Base-by-base conservation (phyloP, 371 early-diverging fungal genomes). In the Lichtheimia ornata region DNA sequence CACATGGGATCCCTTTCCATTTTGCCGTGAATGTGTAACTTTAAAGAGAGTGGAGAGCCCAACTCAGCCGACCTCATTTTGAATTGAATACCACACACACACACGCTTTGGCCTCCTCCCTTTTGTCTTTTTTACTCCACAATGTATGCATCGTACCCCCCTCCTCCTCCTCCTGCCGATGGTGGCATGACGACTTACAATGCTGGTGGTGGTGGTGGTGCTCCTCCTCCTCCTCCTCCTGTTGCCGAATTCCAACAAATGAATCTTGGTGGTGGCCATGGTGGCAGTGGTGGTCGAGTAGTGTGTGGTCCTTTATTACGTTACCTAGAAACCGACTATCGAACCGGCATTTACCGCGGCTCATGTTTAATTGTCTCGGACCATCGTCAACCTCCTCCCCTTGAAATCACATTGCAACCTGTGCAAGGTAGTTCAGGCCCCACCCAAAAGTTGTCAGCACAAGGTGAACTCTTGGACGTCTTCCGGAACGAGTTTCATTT, bases 281-380 rank as follows among this genome's bases (percentile, higher is more conserved):
- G 44, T n/a, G 40, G 27, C 2, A 44, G 45, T n/a, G 57, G 45
- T n/a, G 57, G 45, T 20, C 57, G 43, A n/a, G 66, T 77, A 3
- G 47, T 73, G 5, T 70, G 71, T 49, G 77, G 77, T 2, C 77
- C 77, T 0, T 40, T 77, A 6, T 56, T 77, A 20, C 68, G 71
- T 14, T 77, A 72, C 50, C 62, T 71, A 4, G 64, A 67, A 5
- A 72, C 65, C 12, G 71, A 77, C 45, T 70, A 69, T 47, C 30
- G 54, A 5, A 50, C 54, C 3, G 41, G 70, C 1, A 55, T 57
- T 7, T 77, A 74, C 63, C 66, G 64, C 18, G 77, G 74, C 11
- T 77, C 77, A 0, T 63, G 63, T 40, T 59, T 77, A 11, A 66
- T 77, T 51, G 74, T 77, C 3, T 64, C 67, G 17, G 66, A 59